These are phyloP conservation scores for Candida fluviatilis DNA, from an alignment of 805 yeast species.

Conservation along the genomic window DNA sequence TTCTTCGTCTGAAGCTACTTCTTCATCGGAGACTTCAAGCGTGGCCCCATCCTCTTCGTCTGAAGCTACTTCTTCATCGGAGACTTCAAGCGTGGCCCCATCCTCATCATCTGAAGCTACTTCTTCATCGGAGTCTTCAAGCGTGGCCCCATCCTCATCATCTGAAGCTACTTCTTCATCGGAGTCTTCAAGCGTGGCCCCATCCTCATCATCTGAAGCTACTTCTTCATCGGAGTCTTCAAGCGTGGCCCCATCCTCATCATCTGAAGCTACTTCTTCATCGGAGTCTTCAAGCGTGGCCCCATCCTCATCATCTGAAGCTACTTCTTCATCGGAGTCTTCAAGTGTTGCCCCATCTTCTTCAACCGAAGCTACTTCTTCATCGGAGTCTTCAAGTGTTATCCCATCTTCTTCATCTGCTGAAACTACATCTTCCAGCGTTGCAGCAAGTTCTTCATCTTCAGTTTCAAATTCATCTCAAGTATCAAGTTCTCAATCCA, in stretches of 20 bases:
- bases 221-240: no score
- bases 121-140: no score
- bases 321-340: not conserved
- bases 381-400: not conserved
- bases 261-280: not conserved
- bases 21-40: not conserved
- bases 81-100: not conserved
- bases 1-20: not conserved
- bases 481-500: no score
- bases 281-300: not conserved
- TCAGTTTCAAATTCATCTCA: conserved; percentile 4
- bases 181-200: no score
- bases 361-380: not conserved
- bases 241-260: no score
- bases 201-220: no score
- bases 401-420: not conserved
- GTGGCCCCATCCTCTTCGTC: no score
- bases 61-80: not conserved
- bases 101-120: no score
- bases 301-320: not conserved
- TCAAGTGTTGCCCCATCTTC: not conserved
- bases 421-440: not conserved
- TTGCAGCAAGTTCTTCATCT: no score
- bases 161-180: no score
- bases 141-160: no score